Evolutionary conservation across 1,284 basidiomycete genomes (phyloP).

Genomic region (Volvariella surrecta): DNA sequence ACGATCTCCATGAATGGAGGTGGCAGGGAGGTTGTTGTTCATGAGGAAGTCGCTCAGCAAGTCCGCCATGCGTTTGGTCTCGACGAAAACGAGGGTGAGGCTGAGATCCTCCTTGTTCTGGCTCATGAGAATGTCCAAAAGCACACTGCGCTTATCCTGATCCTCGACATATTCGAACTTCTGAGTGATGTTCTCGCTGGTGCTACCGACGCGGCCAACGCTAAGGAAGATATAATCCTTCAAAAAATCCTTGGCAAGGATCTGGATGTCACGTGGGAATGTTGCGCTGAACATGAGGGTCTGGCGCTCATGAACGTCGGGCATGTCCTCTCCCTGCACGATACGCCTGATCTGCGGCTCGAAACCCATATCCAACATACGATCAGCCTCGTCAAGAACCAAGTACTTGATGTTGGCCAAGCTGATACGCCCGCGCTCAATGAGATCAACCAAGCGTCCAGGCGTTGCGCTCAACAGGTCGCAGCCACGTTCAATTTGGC

Average conservation of each 20-base stretch:
- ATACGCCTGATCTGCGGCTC: slow-evolving; percentile 99
- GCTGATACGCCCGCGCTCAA: slow-evolving; percentile 96
- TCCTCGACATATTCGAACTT: slow-evolving; percentile 99
- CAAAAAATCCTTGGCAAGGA: slow-evolving; percentile 92
- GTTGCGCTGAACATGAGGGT: slow-evolving; percentile 99
- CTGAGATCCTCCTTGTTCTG: slow-evolving; percentile 58
- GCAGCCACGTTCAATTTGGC: slow-evolving; percentile 93
- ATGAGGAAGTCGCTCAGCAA: slow-evolving; percentile 96
- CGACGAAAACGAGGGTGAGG: slow-evolving; percentile 94
- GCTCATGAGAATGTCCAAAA: slow-evolving; percentile 89
- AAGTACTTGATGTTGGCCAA: slow-evolving; percentile 96
- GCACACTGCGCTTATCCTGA: slow-evolving; percentile 91
- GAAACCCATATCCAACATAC: slow-evolving; percentile 99
- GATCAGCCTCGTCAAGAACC: slow-evolving; percentile 98
- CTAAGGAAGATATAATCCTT: slow-evolving; percentile 98
- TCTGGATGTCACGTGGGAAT: slow-evolving; percentile 98
- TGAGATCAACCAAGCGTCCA: slow-evolving; percentile 96
- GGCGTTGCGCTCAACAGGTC: slow-evolving; percentile 98
- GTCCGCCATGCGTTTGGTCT: slow-evolving; percentile 99
- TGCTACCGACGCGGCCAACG: slow-evolving; percentile 96
- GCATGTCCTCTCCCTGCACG: slow-evolving; percentile 99
- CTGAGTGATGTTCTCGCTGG: slow-evolving; percentile 99
- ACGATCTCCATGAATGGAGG: slow-evolving; percentile 97
- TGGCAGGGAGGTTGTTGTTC: slow-evolving; percentile 78
- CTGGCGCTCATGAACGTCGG: slow-evolving; percentile 84